Evolutionary conservation across 192 early-diverging fungal species (phyloP).

Genomic region (Coemansia sp.): DNA sequence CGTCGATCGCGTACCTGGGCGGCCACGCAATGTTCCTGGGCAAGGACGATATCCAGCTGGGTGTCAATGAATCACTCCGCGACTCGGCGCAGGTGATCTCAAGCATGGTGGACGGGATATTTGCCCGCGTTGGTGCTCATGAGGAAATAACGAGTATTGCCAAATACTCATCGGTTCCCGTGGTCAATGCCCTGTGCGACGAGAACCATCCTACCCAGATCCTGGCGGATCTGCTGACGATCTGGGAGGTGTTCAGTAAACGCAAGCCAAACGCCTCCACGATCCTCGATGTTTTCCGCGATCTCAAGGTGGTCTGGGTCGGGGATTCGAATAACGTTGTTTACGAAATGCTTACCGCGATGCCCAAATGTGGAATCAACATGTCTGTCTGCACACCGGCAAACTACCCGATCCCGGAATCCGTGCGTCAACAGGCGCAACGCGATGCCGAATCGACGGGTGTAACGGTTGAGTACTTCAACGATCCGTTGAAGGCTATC

Average conservation of each 20-base stretch:
- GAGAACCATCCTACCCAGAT: slow-evolving; percentile 97
- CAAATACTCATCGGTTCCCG: slow-evolving; percentile 83
- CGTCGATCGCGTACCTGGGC: slow-evolving; percentile 87
- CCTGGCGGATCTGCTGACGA: slow-evolving; percentile 91
- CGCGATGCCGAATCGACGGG: slow-evolving; percentile 60
- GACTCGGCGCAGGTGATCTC: slow-evolving; percentile 91
- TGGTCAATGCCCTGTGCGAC: slow-evolving; percentile 94
- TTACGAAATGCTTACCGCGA: slow-evolving; percentile 83
- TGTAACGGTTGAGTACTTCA: slow-evolving; percentile 58
- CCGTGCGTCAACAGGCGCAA: slow-evolving; percentile 69
- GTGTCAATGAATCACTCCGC: slow-evolving; percentile 89
- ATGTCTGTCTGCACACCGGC: slow-evolving; percentile 82
- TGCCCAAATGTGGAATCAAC: slow-evolving; percentile 85
- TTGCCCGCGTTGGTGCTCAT: slow-evolving; percentile 91
- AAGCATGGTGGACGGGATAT: slow-evolving; percentile 93
- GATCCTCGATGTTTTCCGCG: slow-evolving; percentile 56
- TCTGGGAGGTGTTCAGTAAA: slow-evolving; percentile 73
- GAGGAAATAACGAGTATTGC: slow-evolving; percentile 87
- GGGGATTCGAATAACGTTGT: slow-evolving; percentile 98
- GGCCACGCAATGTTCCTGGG: slow-evolving; percentile 96
- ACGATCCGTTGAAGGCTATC: slow-evolving; percentile 77
- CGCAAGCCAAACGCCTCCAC: slow-evolving; percentile 17
- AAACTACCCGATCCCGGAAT: slow-evolving; percentile 73
- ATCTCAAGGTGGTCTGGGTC: slow-evolving; percentile 92
- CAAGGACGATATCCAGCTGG: slow-evolving; percentile 93